Evolutionary conservation across 75 land plant species (phyloP).

Genomic region (Sequoia sempervirens): DNA sequence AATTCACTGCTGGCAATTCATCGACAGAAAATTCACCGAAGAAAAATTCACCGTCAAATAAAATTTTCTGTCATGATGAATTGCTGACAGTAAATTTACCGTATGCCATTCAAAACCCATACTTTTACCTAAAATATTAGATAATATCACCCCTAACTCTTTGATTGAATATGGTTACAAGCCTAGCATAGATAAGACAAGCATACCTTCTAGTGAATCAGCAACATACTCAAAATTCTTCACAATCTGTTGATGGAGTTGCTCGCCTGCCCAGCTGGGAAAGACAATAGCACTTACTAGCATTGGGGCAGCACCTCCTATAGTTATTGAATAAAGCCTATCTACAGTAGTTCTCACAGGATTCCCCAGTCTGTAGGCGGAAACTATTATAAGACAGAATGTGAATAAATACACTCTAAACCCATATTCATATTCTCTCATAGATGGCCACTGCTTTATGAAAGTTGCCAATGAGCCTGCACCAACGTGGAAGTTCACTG

Average conservation of each 20-base stretch:
- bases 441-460: conserved; percentile 47
- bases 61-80: no score
- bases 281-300: conserved; percentile 39
- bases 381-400: conserved; percentile 51
- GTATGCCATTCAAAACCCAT: no score
- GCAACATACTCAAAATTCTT: conserved; percentile 40
- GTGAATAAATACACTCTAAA: conserved; percentile 54
- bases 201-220: conserved; percentile 57
- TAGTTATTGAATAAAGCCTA: conserved; percentile 47
- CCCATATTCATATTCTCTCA: conserved; percentile 55
- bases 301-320: conserved; percentile 54
- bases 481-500: background rate
- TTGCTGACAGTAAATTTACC: no score
- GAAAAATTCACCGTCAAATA: no score
- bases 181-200: background rate
- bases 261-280: conserved; percentile 71
- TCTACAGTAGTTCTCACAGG: conserved; percentile 39
- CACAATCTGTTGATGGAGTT: conserved; percentile 45
- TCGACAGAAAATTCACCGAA: no score
- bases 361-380: conserved; percentile 48
- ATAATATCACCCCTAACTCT: no score
- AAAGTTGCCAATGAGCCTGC: conserved; percentile 53
- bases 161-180: no score
- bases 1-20: no score
- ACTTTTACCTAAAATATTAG: no score